Percentiles rank a stretch among this genome's conserved stretches.
Evolutionary conservation across 805 yeast species (phyloP).

Genomic region (Lipomyces chichibuensis): DNA sequence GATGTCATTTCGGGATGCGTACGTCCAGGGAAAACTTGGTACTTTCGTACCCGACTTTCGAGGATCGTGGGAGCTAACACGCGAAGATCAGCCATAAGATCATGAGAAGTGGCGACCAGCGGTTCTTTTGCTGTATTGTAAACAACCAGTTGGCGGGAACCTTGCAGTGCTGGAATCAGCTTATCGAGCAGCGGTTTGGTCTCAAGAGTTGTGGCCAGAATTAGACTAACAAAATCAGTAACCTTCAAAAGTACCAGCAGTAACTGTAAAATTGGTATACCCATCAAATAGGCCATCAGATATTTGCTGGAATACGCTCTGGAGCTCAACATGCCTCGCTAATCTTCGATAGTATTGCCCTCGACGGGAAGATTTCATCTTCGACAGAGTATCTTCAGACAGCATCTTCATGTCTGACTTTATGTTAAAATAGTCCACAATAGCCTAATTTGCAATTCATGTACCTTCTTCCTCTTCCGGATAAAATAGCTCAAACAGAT

Average conservation of each 20-base stretch:
- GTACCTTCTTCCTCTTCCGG: slow-evolving; percentile 65
- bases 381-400: slow-evolving; percentile 56
- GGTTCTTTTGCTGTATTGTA: slow-evolving; percentile 82
- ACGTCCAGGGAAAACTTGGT: slow-evolving; percentile 92
- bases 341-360: slow-evolving; percentile 69
- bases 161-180: slow-evolving; percentile 68
- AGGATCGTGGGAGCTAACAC: slow-evolving; percentile 79
- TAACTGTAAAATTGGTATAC: slow-evolving; percentile 9
- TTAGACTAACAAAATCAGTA: slow-evolving; percentile 70
- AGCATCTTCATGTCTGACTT: slow-evolving; percentile 41
- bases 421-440: not conserved
- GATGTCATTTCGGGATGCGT: slow-evolving; percentile 94
- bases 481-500: slow-evolving; percentile 77
- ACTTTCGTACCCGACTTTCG: slow-evolving; percentile 81
- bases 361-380: slow-evolving; percentile 61
- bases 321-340: slow-evolving; percentile 55
- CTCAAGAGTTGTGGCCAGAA: slow-evolving; percentile 73
- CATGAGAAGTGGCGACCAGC: slow-evolving; percentile 71
- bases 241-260: slow-evolving; percentile 42
- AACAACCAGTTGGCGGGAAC: slow-evolving; percentile 84
- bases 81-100: slow-evolving; percentile 63
- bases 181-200: slow-evolving; percentile 65
- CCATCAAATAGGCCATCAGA: slow-evolving; percentile 29
- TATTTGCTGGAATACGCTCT: slow-evolving; percentile 41
- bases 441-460: slow-evolving; percentile 43